Evolutionary conservation across 176 grass and related monocot species (phyloP).

Genomic region (Aegilops speltoides): DNA sequence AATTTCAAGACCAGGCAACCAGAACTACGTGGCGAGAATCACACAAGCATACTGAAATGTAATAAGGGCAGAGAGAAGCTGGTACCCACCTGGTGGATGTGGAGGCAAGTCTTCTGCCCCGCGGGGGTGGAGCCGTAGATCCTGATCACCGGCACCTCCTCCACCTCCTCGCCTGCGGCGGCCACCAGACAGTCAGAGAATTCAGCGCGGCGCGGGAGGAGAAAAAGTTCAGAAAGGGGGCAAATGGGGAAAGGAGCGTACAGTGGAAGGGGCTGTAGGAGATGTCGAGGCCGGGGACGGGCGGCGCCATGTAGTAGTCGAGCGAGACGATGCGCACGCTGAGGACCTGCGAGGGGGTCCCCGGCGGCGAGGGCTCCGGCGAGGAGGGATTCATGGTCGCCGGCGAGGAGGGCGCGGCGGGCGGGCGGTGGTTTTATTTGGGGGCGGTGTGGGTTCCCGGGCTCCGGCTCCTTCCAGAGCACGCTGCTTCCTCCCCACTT

Average conservation of each 20-base stretch:
- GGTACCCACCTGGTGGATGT: constrained; percentile 69
- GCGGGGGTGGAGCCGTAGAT: constrained; percentile 92
- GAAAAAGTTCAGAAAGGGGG: neutral
- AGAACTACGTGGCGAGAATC: neutral
- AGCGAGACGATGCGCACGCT: constrained; percentile 84
- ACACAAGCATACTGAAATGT: neutral
- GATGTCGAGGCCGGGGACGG: constrained; percentile 69
- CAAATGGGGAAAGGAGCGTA: neutral
- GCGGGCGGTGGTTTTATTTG: neutral
- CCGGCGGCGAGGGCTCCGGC: constrained; percentile 32
- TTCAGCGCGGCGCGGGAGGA: neutral
- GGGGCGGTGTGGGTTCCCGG: neutral
- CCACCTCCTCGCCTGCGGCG: constrained; percentile 49
- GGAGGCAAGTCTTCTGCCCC: constrained; percentile 90
- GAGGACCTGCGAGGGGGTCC: constrained; percentile 48
- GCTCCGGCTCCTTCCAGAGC: constrained; percentile 15
- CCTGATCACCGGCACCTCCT: constrained; percentile 81
- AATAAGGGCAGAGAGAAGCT: neutral
- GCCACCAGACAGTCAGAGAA: neutral
- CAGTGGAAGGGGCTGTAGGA: constrained; percentile 76
- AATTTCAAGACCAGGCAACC: neutral
- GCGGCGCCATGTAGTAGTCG: constrained; percentile 93
- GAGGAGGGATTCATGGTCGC: constrained; percentile 29
- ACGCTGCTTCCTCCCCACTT: neutral
- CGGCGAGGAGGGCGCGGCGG: neutral